Evolutionary conservation across 495 filamentous ascomycete genomes (phyloP), one percentile per base, ranked within the genome.

Genomic region (Xylaria nigripes): DNA sequence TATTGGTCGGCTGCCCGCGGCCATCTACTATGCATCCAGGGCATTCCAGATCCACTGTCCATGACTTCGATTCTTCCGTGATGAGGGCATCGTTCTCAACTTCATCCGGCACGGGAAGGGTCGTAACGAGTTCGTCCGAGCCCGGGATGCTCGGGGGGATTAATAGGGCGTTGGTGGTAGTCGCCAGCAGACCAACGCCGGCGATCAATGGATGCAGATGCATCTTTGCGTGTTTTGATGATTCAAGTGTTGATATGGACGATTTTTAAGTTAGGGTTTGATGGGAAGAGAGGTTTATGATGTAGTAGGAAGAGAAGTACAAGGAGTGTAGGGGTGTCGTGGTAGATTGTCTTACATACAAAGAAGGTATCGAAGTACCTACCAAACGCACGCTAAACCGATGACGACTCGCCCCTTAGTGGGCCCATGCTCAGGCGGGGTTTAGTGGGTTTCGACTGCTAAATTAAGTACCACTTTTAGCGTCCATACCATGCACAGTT

Each of bases 31-130:
- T 38, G 41, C 74, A 76, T 30, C 70, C 70, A 13, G 72, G 74
- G 38, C 74, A 76, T 30, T 70, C 67, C 45, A 77, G 49, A 22
- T 70, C 57, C 50, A 76, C 42, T 29, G 27, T 53, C 21, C 68
- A 56, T 23, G 55, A 48, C 21, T 54, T 51, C 21, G 48, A 34
- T 24, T 48, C 32, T 19, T 61, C 43, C 43, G 57, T 34, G 24
- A 63, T 22, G n/a, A 16, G 22, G 24, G 10, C 12, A 29, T 55
- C 53, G 34, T 45, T 55, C 48, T 55, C 51, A 38, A 46, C 54
- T 8, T 59, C 51, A 49, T 61, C 18, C 8, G 64, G 56, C 18
- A 65, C 62, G 19, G 68, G 64, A 29, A 68, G 61, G 29, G 61
- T 61, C 29, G 49, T 55, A 54, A 67, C 54, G 18, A 60, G 51